Percentiles rank a stretch among this genome's conserved stretches.
These are phyloP conservation scores for Phylloporus rhodoxanthus DNA, from an alignment of 768 basidiomycete species.

Conservation along the genomic window DNA sequence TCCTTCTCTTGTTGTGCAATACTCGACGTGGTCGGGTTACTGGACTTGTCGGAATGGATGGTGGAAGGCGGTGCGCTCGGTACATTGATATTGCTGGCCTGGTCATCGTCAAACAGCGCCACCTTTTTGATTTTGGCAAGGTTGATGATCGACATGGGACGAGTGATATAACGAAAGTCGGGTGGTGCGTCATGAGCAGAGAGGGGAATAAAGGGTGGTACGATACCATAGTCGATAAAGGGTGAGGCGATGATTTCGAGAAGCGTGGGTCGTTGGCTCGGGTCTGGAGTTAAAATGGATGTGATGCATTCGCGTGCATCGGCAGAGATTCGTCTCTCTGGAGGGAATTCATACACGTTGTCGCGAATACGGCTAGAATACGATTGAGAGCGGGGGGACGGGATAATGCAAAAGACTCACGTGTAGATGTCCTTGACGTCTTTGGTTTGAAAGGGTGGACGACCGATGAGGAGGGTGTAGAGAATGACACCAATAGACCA, in stretches of 20 bases:
- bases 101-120: slow-evolving; percentile 61
- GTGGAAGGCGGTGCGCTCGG: slow-evolving; percentile 32
- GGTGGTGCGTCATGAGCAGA: slow-evolving; percentile 73
- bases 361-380: slow-evolving; percentile 75
- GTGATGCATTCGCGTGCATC: slow-evolving; percentile 73
- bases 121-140: slow-evolving; percentile 60
- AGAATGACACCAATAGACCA: slow-evolving; percentile 98
- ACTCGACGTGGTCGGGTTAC: slow-evolving; percentile 48
- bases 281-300: slow-evolving; percentile 80
- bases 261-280: slow-evolving; percentile 74
- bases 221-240: slow-evolving; percentile 77
- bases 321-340: slow-evolving; percentile 64
- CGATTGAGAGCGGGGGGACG: slow-evolving; percentile 2
- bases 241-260: slow-evolving; percentile 78
- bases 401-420: slow-evolving; percentile 36
- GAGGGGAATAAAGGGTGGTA: slow-evolving; percentile 76
- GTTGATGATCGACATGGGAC: slow-evolving; percentile 59
- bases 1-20: slow-evolving; percentile 90
- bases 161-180: slow-evolving; percentile 65
- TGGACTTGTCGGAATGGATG: slow-evolving; percentile 14
- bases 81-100: slow-evolving; percentile 38
- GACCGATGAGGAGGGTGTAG: slow-evolving; percentile 89
- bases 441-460: slow-evolving; percentile 98
- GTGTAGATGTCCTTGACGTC: slow-evolving; percentile 96
- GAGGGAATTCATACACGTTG: slow-evolving; percentile 89